Evolutionary conservation across 164 flowering plant genomes (phyloP), one percentile per base, ranked within the genome.

Genomic region (Vitis vinifera): DNA sequence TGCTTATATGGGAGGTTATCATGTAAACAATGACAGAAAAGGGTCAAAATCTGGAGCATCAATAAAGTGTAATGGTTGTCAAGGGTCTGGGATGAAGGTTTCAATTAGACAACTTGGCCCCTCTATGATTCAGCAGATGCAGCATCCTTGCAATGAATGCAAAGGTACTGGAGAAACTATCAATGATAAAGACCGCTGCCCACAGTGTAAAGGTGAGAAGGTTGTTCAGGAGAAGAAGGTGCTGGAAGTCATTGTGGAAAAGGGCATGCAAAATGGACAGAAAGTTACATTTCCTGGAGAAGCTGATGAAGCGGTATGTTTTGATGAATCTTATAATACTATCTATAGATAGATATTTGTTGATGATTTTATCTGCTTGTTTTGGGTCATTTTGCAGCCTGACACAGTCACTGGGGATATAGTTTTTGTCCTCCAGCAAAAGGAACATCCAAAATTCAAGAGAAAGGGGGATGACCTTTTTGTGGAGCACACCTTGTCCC

Each of bases 211-310:
- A 50, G 98, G 96, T n/a, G 94, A 93, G 74, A 93, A 93, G 80
- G 97, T 93, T 59, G 88, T 87, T 4, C 91, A 75, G 62, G 92
- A 93, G 81, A 93, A 93, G 86, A 93, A 93, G 74, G 96, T 90
- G 3, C 51, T 93, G 50, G 98, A 92, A 76, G 98, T 90, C 2
- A 15, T 65, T 64, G 98, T 91, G n/a, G 98, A 92, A 74, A 92
- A 91, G 82, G 98, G 98, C 0, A 92, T 92, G 98, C 94, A 91
- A 68, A 78, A 89, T 75, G 89, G 91, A 4, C 98, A 92, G 83
- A 92, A 76, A 76, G 88, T 92, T 7, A 88, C 94, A 27, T 92
- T 90, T 82, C 90, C 91, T 49, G 96, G 98, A 17, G 92, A 91
- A 73, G 98, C 98, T 8, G 98, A 90, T 78, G 98, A 92, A 66